A percentile compares a stretch with the other conserved stretches of the same genome.
phyloP scores from a whole-genome alignment of 805 yeast genomes.

The Myxozyma sirexii region DNA sequence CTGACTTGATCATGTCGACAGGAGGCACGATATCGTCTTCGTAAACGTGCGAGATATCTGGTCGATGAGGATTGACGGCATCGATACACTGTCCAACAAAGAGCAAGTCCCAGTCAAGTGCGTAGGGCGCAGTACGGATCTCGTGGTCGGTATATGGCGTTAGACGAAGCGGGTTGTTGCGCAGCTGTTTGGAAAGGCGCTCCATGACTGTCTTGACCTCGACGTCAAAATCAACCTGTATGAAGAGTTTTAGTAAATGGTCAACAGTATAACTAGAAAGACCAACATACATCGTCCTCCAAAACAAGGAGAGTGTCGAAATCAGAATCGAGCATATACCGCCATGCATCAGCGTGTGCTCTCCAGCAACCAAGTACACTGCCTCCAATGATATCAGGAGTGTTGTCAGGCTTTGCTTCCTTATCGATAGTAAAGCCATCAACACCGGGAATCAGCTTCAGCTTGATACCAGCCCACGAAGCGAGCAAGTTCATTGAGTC shows the following conservation, averaged over 20 bases:
- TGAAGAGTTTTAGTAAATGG: neutral
- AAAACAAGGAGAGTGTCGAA: constrained; percentile 19
- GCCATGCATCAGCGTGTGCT: constrained; percentile 27
- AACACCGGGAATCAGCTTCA: constrained; percentile 15
- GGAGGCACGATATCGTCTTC: constrained; percentile 18
- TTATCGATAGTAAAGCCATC: constrained; percentile 14
- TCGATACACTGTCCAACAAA: constrained; percentile 20
- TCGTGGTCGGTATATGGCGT: constrained; percentile 21
- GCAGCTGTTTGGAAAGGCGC: constrained; percentile 14
- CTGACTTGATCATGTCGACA: neutral
- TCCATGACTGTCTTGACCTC: constrained; percentile 20
- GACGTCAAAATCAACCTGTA: constrained; percentile 21
- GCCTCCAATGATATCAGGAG: constrained; percentile 7
- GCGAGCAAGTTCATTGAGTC: constrained; percentile 26
- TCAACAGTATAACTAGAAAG: neutral
- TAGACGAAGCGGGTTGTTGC: constrained; percentile 12
- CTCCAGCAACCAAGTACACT: constrained; percentile 26
- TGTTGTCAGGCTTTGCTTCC: constrained; percentile 18
- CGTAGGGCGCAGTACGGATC: constrained; percentile 22
- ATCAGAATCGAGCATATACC: constrained; percentile 14
- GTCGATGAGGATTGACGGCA: constrained; percentile 12
- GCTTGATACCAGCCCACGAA: constrained; percentile 17
- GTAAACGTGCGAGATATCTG: constrained; percentile 14
- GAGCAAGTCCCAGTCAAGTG: constrained; percentile 29
- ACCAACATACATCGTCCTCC: constrained; percentile 19